Percentiles rank a stretch among this genome's conserved stretches.
These are phyloP conservation scores for Fusarium floridanum DNA, from an alignment of 2,329 filamentous ascomycete genomes.

Conservation along the genomic window DNA sequence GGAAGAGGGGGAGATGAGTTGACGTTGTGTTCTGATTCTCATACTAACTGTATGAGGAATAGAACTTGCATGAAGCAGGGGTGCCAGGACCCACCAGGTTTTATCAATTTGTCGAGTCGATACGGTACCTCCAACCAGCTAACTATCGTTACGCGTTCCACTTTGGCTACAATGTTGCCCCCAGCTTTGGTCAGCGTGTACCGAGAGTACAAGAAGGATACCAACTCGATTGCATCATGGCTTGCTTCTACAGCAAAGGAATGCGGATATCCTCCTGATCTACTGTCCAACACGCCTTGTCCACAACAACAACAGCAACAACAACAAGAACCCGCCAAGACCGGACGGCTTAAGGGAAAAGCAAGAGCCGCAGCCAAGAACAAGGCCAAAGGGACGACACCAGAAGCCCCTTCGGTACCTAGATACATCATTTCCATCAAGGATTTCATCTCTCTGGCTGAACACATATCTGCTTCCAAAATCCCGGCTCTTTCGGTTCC, in stretches of 20 bases:
- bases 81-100: too few relatives aligned
- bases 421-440: conserved; percentile 46
- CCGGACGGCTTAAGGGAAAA: not conserved
- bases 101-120: too few relatives aligned
- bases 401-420: not conserved
- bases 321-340: not conserved
- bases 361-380: not conserved
- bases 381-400: not conserved
- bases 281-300: not conserved
- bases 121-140: not conserved
- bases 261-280: conserved; percentile 47
- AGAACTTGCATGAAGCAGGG: too few relatives aligned
- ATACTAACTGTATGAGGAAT: too few relatives aligned
- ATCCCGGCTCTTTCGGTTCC: conserved; percentile 46
- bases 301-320: not conserved
- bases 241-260: conserved; percentile 56
- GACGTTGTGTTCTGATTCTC: too few relatives aligned
- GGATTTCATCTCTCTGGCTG: conserved; percentile 55
- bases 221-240: conserved; percentile 56
- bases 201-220: conserved; percentile 57
- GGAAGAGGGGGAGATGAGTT: too few relatives aligned
- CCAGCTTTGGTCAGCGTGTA: conserved; percentile 46
- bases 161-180: not conserved
- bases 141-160: not conserved
- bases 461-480: conserved; percentile 49